Conservation (phyloP, 1,284 basidiomycete species). For the Clitocybe nebularis region DNA sequence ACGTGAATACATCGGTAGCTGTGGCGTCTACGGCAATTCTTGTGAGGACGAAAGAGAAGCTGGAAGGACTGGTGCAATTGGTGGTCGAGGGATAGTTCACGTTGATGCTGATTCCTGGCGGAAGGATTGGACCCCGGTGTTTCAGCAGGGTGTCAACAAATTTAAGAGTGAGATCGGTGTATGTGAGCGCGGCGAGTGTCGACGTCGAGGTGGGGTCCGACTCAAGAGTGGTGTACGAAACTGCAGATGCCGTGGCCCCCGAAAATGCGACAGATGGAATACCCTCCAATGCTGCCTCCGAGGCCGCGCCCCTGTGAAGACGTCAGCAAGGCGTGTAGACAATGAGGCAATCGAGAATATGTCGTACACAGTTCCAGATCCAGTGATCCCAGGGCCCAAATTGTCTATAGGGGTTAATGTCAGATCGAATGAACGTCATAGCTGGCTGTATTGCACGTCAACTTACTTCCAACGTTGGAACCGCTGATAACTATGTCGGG, state of each 20-base stretch:
- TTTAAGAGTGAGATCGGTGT: slow-evolving; percentile 38
- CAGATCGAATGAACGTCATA: background rate
- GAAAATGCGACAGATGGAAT: slow-evolving; percentile 50
- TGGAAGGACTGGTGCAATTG: slow-evolving; percentile 30
- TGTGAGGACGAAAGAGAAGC: slow-evolving; percentile 44
- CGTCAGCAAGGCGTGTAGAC: background rate
- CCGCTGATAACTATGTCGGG: slow-evolving; percentile 52
- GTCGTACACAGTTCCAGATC: slow-evolving; percentile 47
- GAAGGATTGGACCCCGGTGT: slow-evolving; percentile 33
- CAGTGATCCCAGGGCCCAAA: slow-evolving; percentile 28
- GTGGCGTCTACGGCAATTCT: slow-evolving; percentile 27
- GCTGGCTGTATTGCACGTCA: background rate
- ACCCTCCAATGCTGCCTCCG: slow-evolving; percentile 41
- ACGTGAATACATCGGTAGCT: slow-evolving; percentile 38
- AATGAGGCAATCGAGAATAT: too few relatives aligned
- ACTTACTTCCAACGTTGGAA: slow-evolving; percentile 46
- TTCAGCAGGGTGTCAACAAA: slow-evolving; percentile 36
- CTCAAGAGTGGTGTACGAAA: slow-evolving; percentile 43
- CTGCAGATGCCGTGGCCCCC: slow-evolving; percentile 34
- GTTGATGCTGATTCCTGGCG: slow-evolving; percentile 38
- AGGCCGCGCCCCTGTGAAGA: slow-evolving; percentile 40
- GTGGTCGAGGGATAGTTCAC: slow-evolving; percentile 46
- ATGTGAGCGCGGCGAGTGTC: slow-evolving; percentile 35
- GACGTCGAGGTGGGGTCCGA: slow-evolving; percentile 28
- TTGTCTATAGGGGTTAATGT: slow-evolving; percentile 29